Evolutionary conservation across 257 asterid genomes (phyloP), one percentile per base, ranked within the genome.

Genomic region (Forsythia viridissima): DNA sequence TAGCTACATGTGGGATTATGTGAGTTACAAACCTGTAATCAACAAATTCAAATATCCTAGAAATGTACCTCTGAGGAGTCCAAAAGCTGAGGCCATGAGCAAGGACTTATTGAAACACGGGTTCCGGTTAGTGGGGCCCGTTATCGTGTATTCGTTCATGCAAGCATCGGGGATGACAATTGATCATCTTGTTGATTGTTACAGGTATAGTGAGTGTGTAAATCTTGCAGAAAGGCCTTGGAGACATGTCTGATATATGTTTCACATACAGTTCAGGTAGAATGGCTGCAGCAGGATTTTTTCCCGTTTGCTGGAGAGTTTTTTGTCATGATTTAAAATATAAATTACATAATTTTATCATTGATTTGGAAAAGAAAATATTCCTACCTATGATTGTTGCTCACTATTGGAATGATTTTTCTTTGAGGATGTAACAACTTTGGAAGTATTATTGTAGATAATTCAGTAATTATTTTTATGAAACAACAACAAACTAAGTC

Each of bases 151-250:
- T 57, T 95, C 99, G 37, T 91, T 93, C 82, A 92, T 93, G 97
- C 99, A 95, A 70, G 98, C 97, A 0, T 88, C 96, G 3, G 97
- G 99, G 41, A 82, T 95, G 90, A 91, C 92, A 39, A 84, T 93
- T 72, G 99, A 95, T 78, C 98, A 95, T 84, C 92, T 93, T 15
- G 91, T 91, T 46, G 89, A 90, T 66, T 95, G 98, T 76, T 91
- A 85, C 83, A 89, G 97, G 84, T 85, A 92, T 36, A 79, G 61
- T 5, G 92, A 92, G 30, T 95, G 98, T 65, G 97, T 93, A 2
- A 86, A 85, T 73, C 91, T 92, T 75, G 98, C 97, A 1, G 97
- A 93, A 82, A 91, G 96, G 85, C 99, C 99, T 37, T 93, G 97
- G 99, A 92, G 96, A 77, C 96, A 94, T 83, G 94, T 88, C 55